Evolutionary conservation across 345 rosid species (phyloP), one percentile per base, ranked within the genome.

Genomic region (Dovyalis caffra): DNA sequence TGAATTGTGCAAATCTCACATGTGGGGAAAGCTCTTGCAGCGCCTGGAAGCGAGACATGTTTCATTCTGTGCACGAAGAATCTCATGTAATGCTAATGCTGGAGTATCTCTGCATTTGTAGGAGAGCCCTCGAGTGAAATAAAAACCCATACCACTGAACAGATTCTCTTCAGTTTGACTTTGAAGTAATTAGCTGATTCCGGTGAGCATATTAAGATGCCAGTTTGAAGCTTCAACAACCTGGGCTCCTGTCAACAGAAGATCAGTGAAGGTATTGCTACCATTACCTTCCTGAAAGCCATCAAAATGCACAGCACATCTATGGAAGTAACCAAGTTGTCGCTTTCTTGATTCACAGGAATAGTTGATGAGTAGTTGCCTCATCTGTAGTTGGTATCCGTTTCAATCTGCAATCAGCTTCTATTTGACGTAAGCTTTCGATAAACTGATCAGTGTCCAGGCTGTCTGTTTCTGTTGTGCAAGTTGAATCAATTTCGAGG

Each of bases 21-120:
- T 62, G 76, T 2, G 80, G 82, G 26, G 82, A 81, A 64, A 77
- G 75, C 66, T 78, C 76, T 57, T 68, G 84, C 25, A 80, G 71
- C 63, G 75, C 43, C 60, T 75, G 80, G 28, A 83, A 71, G 43
- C 77, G 64, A 33, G 66, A 40, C 60, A 76, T 69, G 49, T 37
- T n/a, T 74, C 33, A 21, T 47, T 29, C 4, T 38, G 33, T 21
- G 6, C 64, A 28, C 63, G 31, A 38, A 56, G 25, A 37, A 53
- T 56, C 23, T 40, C 31, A 62, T 31, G 64, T 14, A 63, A 6
- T 63, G 34, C 21, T 33, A 63, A 23, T 49, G 56, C 23, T 6
- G n/a, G 56, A 49, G 2, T 4, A 6, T 49, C 56, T 49, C 56
- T 20, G 9, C 23, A 1, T 49, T 49, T 31, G 35, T 6, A 63